Percentiles rank a stretch among this genome's conserved stretches.
Evolutionary conservation across 1,284 basidiomycete species (phyloP).

Genomic region (Amylostereum areolatum): DNA sequence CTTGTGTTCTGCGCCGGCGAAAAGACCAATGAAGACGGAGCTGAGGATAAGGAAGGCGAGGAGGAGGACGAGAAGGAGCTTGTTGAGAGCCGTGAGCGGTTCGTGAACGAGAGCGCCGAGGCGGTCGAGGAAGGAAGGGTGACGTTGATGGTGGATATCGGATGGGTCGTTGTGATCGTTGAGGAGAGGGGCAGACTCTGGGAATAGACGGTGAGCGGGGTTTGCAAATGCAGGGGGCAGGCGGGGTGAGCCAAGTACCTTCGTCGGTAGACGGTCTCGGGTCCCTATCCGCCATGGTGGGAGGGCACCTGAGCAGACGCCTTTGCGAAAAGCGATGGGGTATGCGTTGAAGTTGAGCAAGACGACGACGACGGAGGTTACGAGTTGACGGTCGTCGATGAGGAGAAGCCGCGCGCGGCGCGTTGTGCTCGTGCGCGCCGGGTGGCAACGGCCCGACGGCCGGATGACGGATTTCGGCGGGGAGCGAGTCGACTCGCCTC

Average conservation of each 20-base stretch:
- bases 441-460: too few species aligned
- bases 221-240: slow-evolving; percentile 1
- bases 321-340: too few species aligned
- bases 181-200: slow-evolving; percentile 55
- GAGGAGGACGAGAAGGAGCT: slow-evolving; percentile 71
- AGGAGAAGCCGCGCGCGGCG: too few species aligned
- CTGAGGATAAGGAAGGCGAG: slow-evolving; percentile 78
- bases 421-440: too few species aligned
- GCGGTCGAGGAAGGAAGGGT: slow-evolving; percentile 40
- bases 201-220: not conserved
- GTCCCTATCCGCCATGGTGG: slow-evolving; percentile 16
- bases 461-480: too few species aligned
- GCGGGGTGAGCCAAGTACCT: slow-evolving; percentile 13
- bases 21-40: slow-evolving; percentile 88
- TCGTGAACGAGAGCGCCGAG: slow-evolving; percentile 58
- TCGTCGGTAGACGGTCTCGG: slow-evolving; percentile 21
- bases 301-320: too few species aligned
- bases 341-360: too few species aligned
- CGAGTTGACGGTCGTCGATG: too few species aligned
- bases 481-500: not conserved
- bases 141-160: slow-evolving; percentile 16
- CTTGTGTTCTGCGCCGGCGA: slow-evolving; percentile 80
- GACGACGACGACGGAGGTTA: too few species aligned
- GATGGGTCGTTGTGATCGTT: slow-evolving; percentile 31
- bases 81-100: slow-evolving; percentile 80